Evolutionary conservation across 164 flowering plant genomes (phyloP).

Genomic region (Vitis vinifera): ASM3070453v1 NC_081808.1:22170001-22170500

Average conservation of each 20-base stretch:
- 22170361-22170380: neutral
- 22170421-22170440: neutral
- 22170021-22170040: neutral
- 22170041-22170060: neutral
- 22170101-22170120: neutral
- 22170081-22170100: neutral
- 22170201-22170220: neutral
- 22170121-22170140: neutral
- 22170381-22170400: neutral
- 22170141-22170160: neutral
- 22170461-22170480: neutral
- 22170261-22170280: conserved; percentile 33
- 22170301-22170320: conserved; percentile 28
- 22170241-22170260: conserved; percentile 26
- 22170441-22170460: neutral
- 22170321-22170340: neutral
- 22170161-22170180: neutral
- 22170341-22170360: neutral
- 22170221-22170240: conserved; percentile 5
- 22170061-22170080: neutral
- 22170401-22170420: neutral
- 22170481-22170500: neutral
- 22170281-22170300: conserved; percentile 34
- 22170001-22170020: neutral
- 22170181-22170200: neutral